Percentiles rank a stretch among this genome's conserved stretches.
These are phyloP conservation scores for Mesembryanthemum crystallinum DNA, from an alignment of 148 eudicot genomes.

Conservation along the genomic window DNA sequence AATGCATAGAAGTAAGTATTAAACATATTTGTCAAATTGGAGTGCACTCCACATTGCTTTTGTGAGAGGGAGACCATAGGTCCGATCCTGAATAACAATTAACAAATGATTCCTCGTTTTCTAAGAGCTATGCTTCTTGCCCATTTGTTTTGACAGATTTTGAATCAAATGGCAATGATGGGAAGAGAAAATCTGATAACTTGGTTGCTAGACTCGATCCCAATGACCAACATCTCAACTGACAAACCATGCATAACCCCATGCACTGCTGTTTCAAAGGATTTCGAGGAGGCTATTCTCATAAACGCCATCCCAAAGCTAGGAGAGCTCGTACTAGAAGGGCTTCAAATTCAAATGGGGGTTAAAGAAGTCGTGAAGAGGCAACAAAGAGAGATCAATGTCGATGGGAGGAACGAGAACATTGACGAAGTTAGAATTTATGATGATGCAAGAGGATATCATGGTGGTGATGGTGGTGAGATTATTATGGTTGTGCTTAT, in stretches of 20 bases:
- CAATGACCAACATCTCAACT: conserved; percentile 18
- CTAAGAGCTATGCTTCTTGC: too few relatives aligned
- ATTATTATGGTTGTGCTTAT: conserved; percentile 25
- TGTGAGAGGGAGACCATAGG: too few relatives aligned
- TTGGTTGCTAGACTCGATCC: conserved; percentile 24
- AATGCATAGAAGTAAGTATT: too few relatives aligned
- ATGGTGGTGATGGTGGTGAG: neutral
- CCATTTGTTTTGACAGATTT: conserved; percentile 7
- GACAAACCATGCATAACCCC: neutral
- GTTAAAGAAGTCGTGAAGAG: conserved; percentile 23
- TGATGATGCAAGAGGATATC: neutral
- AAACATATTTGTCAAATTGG: too few relatives aligned
- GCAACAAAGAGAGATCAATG: neutral
- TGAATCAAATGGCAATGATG: conserved; percentile 24
- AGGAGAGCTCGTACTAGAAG: conserved; percentile 19
- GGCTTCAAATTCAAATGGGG: conserved; percentile 28
- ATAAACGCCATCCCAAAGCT: conserved; percentile 1
- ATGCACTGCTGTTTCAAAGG: conserved; percentile 2
- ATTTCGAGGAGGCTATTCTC: conserved; percentile 22
- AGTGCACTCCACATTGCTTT: too few relatives aligned
- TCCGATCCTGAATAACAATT: too few relatives aligned
- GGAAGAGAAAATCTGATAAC: conserved; percentile 23
- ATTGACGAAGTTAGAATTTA: neutral
- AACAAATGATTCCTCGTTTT: too few relatives aligned
- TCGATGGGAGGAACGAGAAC: neutral